Percentiles rank a stretch among this genome's conserved stretches.
Evolutionary conservation across 208 protist genomes (phyloP).

Genomic region (Wallacemonas rigidus): DNA sequence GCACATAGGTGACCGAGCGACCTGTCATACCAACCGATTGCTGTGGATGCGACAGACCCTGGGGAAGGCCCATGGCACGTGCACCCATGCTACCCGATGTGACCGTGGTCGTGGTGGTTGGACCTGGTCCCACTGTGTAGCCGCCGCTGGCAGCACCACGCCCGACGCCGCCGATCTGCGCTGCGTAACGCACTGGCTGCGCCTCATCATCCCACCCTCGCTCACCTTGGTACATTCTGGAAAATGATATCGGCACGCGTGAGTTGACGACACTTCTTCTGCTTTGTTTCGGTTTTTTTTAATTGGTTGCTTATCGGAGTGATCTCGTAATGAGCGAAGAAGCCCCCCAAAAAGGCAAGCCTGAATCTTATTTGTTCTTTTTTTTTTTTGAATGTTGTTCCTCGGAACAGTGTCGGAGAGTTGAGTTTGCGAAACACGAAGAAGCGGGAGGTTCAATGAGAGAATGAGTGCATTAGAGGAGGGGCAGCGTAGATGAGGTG

Average conservation of each 20-base stretch:
- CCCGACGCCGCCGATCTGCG: not conserved
- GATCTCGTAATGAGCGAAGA: too few relatives aligned
- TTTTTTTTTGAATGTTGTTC: conserved; percentile 19
- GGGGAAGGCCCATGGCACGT: too few relatives aligned
- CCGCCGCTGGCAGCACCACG: not conserved
- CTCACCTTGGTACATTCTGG: conserved; percentile 16
- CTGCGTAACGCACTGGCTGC: not conserved
- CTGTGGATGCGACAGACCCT: not conserved
- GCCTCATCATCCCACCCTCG: conserved; percentile 22
- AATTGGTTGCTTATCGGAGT: not conserved
- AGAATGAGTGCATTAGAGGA: too few relatives aligned
- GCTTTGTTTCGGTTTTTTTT: not conserved
- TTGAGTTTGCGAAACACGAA: too few relatives aligned
- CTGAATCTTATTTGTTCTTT: conserved; percentile 12
- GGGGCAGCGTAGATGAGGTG: too few relatives aligned
- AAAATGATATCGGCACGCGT: too few relatives aligned
- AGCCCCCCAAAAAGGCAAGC: too few relatives aligned
- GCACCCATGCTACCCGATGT: not conserved
- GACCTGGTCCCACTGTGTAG: conserved; percentile 12
- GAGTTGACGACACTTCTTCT: too few relatives aligned
- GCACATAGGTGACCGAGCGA: conserved; percentile 1
- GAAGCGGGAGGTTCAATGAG: too few relatives aligned
- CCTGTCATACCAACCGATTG: not conserved
- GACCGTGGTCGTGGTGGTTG: conserved; percentile 7
- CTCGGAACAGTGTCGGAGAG: not conserved